Conservation (phyloP, 2,329 filamentous ascomycete genomes). For the Neoscytalidium dimidiatum region DNA sequence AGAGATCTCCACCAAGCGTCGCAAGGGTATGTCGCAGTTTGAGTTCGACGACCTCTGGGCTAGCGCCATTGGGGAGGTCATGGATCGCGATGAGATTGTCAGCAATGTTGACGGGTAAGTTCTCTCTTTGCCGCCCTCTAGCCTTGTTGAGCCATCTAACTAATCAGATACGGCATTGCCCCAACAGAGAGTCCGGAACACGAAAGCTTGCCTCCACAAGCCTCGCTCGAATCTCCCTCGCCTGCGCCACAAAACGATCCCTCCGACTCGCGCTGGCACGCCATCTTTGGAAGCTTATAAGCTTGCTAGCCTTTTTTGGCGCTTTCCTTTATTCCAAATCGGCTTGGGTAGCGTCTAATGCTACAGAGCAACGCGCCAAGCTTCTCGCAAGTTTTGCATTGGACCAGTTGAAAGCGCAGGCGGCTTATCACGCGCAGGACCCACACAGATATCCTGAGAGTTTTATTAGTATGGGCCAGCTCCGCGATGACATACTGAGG, state of each 20-base stretch:
- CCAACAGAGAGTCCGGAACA: constrained; percentile 70
- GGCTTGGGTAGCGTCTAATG: constrained; percentile 63
- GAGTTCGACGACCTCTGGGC: constrained; percentile 87
- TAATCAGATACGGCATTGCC: constrained; percentile 80
- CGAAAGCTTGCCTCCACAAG: constrained; percentile 77
- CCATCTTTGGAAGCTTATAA: constrained; percentile 83
- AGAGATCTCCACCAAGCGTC: constrained; percentile 71
- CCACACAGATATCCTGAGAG: constrained; percentile 67
- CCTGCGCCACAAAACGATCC: constrained; percentile 76
- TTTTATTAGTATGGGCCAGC: constrained; percentile 83
- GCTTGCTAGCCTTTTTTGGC: constrained; percentile 51
- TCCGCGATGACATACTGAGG: constrained; percentile 87
- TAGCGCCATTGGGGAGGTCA: constrained; percentile 72
- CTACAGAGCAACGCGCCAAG: constrained; percentile 73
- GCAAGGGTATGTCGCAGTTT: constrained; percentile 68
- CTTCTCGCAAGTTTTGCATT: constrained; percentile 82
- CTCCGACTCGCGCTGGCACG: constrained; percentile 78
- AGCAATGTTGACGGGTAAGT: constrained; percentile 62
- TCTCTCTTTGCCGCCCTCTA: constrained; percentile 23
- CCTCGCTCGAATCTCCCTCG: constrained; percentile 87
- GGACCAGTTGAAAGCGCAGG: constrained; percentile 79
- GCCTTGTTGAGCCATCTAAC: constrained; percentile 46
- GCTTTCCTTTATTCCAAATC: constrained; percentile 62
- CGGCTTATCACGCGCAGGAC: constrained; percentile 71
- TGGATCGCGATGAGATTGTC: constrained; percentile 61